phyloP scores from a whole-genome alignment of 192 early-diverging fungal genomes.

The Coemansia sp. region DNA sequence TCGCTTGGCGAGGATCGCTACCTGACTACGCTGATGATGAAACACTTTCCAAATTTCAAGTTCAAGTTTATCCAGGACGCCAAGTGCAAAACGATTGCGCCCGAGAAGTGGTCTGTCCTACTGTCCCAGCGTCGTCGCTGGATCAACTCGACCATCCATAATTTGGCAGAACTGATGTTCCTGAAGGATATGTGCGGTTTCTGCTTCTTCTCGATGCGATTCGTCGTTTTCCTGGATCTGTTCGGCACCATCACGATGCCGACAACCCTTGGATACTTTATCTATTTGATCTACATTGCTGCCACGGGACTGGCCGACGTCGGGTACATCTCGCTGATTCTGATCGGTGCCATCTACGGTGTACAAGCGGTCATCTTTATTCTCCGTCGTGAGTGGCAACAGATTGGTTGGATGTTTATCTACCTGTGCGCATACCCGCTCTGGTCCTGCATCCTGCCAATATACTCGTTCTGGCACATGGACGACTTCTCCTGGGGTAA shows the following conservation, averaged over 20 bases:
- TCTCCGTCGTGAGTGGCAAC: slow-evolving; percentile 73
- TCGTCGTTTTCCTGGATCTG: slow-evolving; percentile 88
- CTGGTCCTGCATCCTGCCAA: slow-evolving; percentile 87
- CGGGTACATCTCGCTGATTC: slow-evolving; percentile 75
- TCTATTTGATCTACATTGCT: slow-evolving; percentile 69
- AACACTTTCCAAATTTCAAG: slow-evolving; percentile 87
- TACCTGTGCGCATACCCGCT: slow-evolving; percentile 89
- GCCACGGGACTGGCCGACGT: slow-evolving; percentile 56
- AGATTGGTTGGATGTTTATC: slow-evolving; percentile 80
- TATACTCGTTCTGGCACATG: slow-evolving; percentile 98
- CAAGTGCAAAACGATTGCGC: slow-evolving; percentile 76
- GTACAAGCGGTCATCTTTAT: slow-evolving; percentile 84
- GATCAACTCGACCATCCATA: slow-evolving; percentile 98
- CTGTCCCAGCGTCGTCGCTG: slow-evolving; percentile 93
- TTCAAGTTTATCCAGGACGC: slow-evolving; percentile 84
- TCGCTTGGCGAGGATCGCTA: too few relatives aligned
- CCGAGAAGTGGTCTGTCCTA: slow-evolving; percentile 77
- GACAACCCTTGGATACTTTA: slow-evolving; percentile 72
- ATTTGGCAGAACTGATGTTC: slow-evolving; percentile 79
- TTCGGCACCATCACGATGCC: slow-evolving; percentile 71
- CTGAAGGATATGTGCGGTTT: slow-evolving; percentile 85
- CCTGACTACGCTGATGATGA: slow-evolving; percentile 91
- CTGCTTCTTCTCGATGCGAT: slow-evolving; percentile 95
- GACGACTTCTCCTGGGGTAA: slow-evolving; percentile 99
- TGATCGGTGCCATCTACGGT: slow-evolving; percentile 83